Base-by-base conservation (phyloP, 768 basidiomycete genomes). In the Dendrothele bispora region DNA sequence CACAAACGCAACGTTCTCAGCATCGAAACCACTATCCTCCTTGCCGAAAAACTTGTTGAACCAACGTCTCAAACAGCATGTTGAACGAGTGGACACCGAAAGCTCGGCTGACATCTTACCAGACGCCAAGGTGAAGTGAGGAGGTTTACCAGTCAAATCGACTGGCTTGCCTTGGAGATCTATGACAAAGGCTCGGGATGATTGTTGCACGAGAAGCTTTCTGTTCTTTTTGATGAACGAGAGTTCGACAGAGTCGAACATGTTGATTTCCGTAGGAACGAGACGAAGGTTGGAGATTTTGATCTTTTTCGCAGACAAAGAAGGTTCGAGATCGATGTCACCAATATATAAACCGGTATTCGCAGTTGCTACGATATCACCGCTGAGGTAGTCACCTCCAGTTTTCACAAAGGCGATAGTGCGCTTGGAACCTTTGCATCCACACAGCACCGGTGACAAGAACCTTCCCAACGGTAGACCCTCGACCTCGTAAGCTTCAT, bases 401-500 rank as follows among this genome's bases (percentile, higher is more conserved):
- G 75, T 77, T 64, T 84, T 86, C 48, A 87, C 59, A 54, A 88
- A 85, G 2, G 83, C 86, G 37, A 86, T 71, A 18, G 63, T 72
- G 39, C 84, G 68, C 8, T 61, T 56, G 1, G 49, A 46, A 2
- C 76, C 75, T 3, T 58, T 34, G 51, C 74, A 74, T 43, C 71
- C 68, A 44, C 77, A 84, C 10, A 87, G 56, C 1, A 78, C 59
- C 2, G 86, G 82, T 8, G 78, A 78, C 56, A 79, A 75, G 62
- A 86, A 88, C 29, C 86, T 74, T 0, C 86, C 86, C 25, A 81
- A 57, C 0, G 87, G 83, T 21, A 86, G 63, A 20, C 81, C 83
- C 5, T 61, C 64, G 29, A 88, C 49, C 43, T 81, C 76, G 57
- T 75, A 72, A 0, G 72, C 73, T 7, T 59, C 57, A 3, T 68